phyloP scores from a whole-genome alignment of 2,329 filamentous ascomycete species.

The Drechmeria coniospora region DNA sequence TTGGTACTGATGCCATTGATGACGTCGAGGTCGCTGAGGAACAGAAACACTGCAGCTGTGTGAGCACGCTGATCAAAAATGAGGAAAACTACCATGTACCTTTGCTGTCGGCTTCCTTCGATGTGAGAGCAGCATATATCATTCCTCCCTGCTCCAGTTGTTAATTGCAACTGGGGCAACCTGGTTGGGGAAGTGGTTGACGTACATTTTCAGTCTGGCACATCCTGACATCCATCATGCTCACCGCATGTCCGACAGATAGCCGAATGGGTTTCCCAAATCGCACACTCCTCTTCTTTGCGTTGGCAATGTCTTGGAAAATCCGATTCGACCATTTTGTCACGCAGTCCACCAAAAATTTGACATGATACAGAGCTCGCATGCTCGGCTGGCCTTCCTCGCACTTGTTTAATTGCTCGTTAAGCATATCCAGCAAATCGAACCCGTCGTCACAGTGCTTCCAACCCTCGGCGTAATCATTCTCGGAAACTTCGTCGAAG shows the following conservation, averaged over 20 bases:
- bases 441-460: constrained; percentile 26
- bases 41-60: constrained; percentile 34
- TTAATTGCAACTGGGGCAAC: not conserved
- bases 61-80: not conserved
- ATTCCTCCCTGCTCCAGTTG: constrained; percentile 17
- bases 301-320: constrained; percentile 53
- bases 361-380: constrained; percentile 43
- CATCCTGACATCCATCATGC: constrained; percentile 44
- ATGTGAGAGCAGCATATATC: constrained; percentile 26
- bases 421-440: constrained; percentile 31
- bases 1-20: constrained; percentile 43
- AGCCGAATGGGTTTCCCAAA: constrained; percentile 42
- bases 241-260: constrained; percentile 27
- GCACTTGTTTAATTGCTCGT: constrained; percentile 30
- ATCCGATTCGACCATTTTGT: constrained; percentile 41
- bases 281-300: constrained; percentile 51
- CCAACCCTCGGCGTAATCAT: constrained; percentile 34
- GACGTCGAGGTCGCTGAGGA: constrained; percentile 35
- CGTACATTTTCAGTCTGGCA: constrained; percentile 20
- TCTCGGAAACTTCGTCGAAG: constrained; percentile 33
- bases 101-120: constrained; percentile 19
- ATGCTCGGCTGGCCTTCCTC: constrained; percentile 29
- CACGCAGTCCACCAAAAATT: constrained; percentile 46
- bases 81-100: constrained; percentile 13
- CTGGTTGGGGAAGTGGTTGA: not conserved